Conservation (phyloP, 306 rosid genomes). For the Lathyrus aphaca region DNA sequence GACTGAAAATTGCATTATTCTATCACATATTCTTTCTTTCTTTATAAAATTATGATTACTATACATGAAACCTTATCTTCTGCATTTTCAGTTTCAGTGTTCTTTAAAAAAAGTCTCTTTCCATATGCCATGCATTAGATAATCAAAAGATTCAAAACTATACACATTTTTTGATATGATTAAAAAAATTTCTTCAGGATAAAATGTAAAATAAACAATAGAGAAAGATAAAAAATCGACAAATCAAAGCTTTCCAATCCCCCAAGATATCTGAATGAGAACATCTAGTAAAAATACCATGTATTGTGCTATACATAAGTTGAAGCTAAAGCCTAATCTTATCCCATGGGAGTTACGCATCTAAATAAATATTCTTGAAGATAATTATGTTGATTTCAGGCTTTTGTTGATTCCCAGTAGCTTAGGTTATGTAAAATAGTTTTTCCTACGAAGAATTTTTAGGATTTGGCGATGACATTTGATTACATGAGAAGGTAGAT, state of each 20-base stretch:
- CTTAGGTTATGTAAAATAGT: conserved; percentile 10
- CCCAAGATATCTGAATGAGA: conserved; percentile 1
- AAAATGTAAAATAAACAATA: background rate
- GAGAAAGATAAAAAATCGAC: background rate
- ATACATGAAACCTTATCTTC: conserved; percentile 7
- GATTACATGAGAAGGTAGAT: conserved; percentile 17
- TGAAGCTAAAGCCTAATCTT: conserved; percentile 10
- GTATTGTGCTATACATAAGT: conserved; percentile 1
- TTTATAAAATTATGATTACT: conserved; percentile 8
- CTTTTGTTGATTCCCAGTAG: conserved; percentile 33
- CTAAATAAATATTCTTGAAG: conserved; percentile 10
- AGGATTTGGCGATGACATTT: conserved; percentile 26
- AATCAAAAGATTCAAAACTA: conserved; percentile 17
- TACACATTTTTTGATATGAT: background rate
- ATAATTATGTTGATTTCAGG: conserved; percentile 7
- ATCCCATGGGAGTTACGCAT: conserved; percentile 9
- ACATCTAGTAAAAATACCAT: conserved; percentile 1
- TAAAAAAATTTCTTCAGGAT: background rate
- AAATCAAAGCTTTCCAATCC: conserved; percentile 15
- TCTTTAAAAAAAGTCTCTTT: conserved; percentile 24
- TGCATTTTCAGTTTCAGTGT: conserved; percentile 13
- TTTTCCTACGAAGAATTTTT: conserved; percentile 3
- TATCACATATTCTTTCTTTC: background rate
- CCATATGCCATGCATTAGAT: conserved; percentile 10
- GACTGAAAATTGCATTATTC: conserved; percentile 26